Evolutionary conservation across 139 green algal genomes (phyloP), one percentile per base, ranked within the genome.

Genomic region (Axilococcus clingmanii): DNA sequence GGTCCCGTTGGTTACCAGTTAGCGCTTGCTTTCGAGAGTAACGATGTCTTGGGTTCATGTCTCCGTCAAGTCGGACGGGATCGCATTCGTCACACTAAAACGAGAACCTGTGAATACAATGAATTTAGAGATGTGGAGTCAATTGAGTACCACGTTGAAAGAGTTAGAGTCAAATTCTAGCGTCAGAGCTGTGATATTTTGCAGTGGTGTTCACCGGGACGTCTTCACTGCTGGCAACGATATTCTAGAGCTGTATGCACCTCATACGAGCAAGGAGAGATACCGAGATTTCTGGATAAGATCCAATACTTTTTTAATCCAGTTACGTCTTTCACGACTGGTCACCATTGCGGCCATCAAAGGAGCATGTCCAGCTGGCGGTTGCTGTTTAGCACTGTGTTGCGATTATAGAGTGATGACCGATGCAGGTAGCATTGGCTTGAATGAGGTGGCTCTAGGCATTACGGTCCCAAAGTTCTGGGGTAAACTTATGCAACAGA

Each of bases 391-490:
- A 24, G 56, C 85, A 3, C 48, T 96, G 49, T 91, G 82, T 68
- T 94, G 86, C 57, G 88, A 96, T 57, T 54, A 79, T 38, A 75
- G 85, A 23, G 37, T 95, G 15, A 91, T 94, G 69, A 88, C 78
- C 0, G 74, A 83, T 36, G 12, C 19, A 2, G 71, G 64, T 3
- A 48, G 57, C 20, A 76, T 81, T 8, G 80, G 7, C 40, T 11
- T 22, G 22, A 30, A 40, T 29, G 9, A 35, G 25, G 19, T 29
- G 11, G 86, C 78, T 7, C 48, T 92, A 2, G 87, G 87, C 34
- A 93, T 96, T 42, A 56, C 74, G 3, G 88, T 96, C 14, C 88
- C 88, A 3, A 83, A 82, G 59, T 91, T 75, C 43, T 94, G 84
- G 85, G 77, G 42, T 9, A 12, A 61, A 7, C 67, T 91, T 6